Evolutionary conservation across 257 asterid genomes (phyloP).

Genomic region (Nicotiana otophora): DNA sequence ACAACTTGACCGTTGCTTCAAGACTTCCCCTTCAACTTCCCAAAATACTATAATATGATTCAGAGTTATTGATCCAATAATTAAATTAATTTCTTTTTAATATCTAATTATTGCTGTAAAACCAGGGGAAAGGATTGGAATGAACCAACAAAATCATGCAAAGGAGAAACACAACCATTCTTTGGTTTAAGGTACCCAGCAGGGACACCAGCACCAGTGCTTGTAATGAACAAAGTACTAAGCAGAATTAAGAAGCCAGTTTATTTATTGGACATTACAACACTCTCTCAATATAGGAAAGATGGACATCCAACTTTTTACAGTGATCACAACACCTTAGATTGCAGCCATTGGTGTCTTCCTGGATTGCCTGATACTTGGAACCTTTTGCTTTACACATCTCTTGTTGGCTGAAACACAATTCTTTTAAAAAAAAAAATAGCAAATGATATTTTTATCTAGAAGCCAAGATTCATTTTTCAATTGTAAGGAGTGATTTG

Average conservation of each 20-base stretch:
- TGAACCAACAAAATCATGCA: conserved; percentile 54
- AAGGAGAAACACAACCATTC: conserved; percentile 55
- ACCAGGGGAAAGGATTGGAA: conserved; percentile 79
- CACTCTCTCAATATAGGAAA: conserved; percentile 73
- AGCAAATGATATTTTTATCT: neutral
- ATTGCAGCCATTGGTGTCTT: conserved; percentile 98
- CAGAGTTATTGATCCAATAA: no score
- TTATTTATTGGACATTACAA: conserved; percentile 59
- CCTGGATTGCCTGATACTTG: conserved; percentile 97
- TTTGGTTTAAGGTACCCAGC: conserved; percentile 56
- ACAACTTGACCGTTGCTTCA: no score
- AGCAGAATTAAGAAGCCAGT: conserved; percentile 78
- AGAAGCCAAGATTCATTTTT: neutral
- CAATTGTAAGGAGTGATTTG: conserved; percentile 19
- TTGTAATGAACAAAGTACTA: conserved; percentile 66
- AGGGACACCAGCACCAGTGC: conserved; percentile 39
- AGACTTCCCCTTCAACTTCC: no score
- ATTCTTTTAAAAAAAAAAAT: no score
- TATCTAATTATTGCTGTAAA: neutral
- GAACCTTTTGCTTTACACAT: conserved; percentile 66
- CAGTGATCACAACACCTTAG: conserved; percentile 55
- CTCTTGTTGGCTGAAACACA: conserved; percentile 35
- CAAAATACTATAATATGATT: no score
- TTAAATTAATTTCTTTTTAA: neutral
- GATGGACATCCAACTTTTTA: conserved; percentile 75